Percentiles rank a stretch among this genome's conserved stretches.
These are phyloP conservation scores for Ganoderma lucidum DNA, from an alignment of 1,284 basidiomycete genomes.

Conservation along the genomic window DNA sequence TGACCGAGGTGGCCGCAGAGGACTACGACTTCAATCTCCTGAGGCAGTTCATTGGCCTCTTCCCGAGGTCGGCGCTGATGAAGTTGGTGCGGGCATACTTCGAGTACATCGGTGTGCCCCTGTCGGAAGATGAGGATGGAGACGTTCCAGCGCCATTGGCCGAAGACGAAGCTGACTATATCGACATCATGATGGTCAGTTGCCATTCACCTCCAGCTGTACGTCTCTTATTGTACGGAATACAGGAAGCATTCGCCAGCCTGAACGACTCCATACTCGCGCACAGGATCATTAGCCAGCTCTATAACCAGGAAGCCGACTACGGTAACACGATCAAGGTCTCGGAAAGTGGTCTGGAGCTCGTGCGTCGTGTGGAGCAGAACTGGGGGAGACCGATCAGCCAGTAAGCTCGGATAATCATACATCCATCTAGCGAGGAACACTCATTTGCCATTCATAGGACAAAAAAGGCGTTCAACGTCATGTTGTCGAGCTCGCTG, in stretches of 20 bases:
- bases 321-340: constrained; percentile 79
- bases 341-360: constrained; percentile 73
- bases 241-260: constrained; percentile 65
- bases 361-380: constrained; percentile 63
- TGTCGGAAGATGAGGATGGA: constrained; percentile 50
- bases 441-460: constrained; percentile 44
- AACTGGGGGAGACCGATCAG: constrained; percentile 66
- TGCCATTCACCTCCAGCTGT: constrained; percentile 5
- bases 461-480: constrained; percentile 67
- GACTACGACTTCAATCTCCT: constrained; percentile 72
- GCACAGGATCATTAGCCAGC: constrained; percentile 73
- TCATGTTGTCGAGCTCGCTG: constrained; percentile 74
- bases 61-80: constrained; percentile 68
- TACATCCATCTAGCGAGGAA: constrained; percentile 4
- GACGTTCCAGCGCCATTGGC: constrained; percentile 39
- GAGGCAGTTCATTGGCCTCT: constrained; percentile 71
- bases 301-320: constrained; percentile 83
- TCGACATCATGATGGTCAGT: constrained; percentile 63
- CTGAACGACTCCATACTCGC: constrained; percentile 74
- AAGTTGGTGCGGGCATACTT: constrained; percentile 77
- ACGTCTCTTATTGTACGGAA: constrained; percentile 11
- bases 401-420: constrained; percentile 47
- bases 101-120: constrained; percentile 60
- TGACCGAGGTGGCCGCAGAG: constrained; percentile 47
- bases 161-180: constrained; percentile 50